A percentile compares a stretch with the other conserved stretches of the same genome.
phyloP scores from a whole-genome alignment of 78 protist genomes.

The Mastigamoeba balamuthi region DNA sequence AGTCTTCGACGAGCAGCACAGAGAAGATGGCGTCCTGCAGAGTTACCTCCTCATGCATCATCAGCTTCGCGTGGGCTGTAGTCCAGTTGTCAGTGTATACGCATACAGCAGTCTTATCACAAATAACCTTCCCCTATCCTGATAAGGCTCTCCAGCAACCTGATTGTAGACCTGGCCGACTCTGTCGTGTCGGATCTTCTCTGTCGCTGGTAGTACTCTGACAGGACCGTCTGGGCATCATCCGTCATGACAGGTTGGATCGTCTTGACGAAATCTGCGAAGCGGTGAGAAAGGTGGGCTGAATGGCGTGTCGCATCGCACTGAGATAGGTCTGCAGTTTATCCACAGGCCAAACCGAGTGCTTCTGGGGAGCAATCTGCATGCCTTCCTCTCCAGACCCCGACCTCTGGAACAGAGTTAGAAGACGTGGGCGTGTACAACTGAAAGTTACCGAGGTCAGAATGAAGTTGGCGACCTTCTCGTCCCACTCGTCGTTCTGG shows the following conservation, averaged over 20 bases:
- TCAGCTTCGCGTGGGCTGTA: constrained; percentile 77
- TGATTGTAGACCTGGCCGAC: constrained; percentile 86
- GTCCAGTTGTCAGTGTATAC: neutral
- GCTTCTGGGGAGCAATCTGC: neutral
- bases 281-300: neutral
- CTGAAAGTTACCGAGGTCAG: constrained; percentile 16
- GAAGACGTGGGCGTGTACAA: too few relatives aligned
- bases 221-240: constrained; percentile 23
- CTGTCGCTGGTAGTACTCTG: constrained; percentile 53
- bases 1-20: constrained; percentile 51
- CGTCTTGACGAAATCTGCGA: constrained; percentile 14
- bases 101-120: neutral
- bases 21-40: constrained; percentile 71
- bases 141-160: constrained; percentile 82
- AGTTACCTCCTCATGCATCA: constrained; percentile 29
- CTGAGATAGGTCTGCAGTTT: constrained; percentile 48
- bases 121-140: constrained; percentile 42
- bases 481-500: constrained; percentile 61
- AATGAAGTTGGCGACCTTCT: constrained; percentile 39
- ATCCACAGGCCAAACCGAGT: constrained; percentile 51
- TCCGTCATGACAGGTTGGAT: constrained; percentile 36
- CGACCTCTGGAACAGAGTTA: too few relatives aligned
- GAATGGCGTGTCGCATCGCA: neutral
- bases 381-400: neutral
- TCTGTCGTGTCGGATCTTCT: constrained; percentile 25